Evolutionary conservation across 1,139 yeast genomes (phyloP).

Genomic region (Diutina ranongensis): DNA sequence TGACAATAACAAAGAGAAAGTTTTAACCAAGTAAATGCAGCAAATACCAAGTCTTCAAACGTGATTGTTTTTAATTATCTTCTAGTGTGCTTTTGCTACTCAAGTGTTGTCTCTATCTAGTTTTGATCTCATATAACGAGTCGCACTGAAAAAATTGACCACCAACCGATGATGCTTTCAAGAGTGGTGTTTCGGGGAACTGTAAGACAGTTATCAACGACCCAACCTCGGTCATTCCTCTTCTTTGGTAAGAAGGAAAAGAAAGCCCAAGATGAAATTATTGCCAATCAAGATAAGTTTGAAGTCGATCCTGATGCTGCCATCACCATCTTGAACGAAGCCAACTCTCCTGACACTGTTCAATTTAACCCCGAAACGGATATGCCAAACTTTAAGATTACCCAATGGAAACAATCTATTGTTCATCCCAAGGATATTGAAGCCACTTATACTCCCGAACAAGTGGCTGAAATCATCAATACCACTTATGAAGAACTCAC

Average conservation of each 20-base stretch:
- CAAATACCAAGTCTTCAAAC: neutral
- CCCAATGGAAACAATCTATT: constrained; percentile 24
- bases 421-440: constrained; percentile 21
- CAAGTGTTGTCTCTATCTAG: too few species aligned
- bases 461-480: constrained; percentile 17
- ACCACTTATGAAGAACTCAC: constrained; percentile 17
- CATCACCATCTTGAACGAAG: constrained; percentile 24
- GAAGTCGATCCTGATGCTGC: constrained; percentile 23
- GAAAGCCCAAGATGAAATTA: constrained; percentile 17
- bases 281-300: constrained; percentile 30
- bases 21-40: too few species aligned
- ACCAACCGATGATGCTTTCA: neutral
- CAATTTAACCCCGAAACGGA: constrained; percentile 20
- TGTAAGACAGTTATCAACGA: constrained; percentile 1
- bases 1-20: too few species aligned
- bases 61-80: neutral
- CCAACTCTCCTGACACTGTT: constrained; percentile 23
- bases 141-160: neutral
- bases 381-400: constrained; percentile 24
- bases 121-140: too few species aligned
- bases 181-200: constrained; percentile 1
- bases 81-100: too few species aligned
- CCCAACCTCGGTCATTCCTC: neutral
- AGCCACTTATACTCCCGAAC: constrained; percentile 17
- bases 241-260: constrained; percentile 12